Percentiles rank a stretch among this genome's conserved stretches.
phyloP scores from a whole-genome alignment of 2,329 filamentous ascomycete genomes.

The Alternaria conjuncta region DNA sequence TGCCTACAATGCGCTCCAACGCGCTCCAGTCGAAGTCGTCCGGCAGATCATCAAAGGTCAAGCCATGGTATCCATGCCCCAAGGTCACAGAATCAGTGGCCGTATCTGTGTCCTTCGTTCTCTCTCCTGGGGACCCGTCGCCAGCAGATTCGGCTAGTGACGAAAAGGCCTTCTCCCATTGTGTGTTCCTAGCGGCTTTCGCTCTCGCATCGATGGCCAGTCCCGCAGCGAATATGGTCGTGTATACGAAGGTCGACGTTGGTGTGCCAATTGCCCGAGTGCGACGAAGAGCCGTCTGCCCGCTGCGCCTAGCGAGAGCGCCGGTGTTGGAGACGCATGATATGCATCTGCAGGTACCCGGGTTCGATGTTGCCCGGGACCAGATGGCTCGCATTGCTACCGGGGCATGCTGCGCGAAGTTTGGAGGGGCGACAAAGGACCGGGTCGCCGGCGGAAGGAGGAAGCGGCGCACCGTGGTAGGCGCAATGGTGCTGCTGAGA shows the following conservation, averaged over 20 bases:
- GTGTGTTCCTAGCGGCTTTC: slow-evolving; percentile 62
- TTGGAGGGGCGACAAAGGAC: slow-evolving; percentile 25
- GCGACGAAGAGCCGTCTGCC: slow-evolving; percentile 58
- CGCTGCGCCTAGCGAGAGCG: slow-evolving; percentile 58
- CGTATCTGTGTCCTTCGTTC: not conserved
- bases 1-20: slow-evolving; percentile 25
- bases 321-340: slow-evolving; percentile 62
- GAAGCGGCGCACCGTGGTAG: slow-evolving; percentile 20
- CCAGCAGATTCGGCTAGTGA: slow-evolving; percentile 14
- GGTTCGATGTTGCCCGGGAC: slow-evolving; percentile 70
- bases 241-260: slow-evolving; percentile 70
- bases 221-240: slow-evolving; percentile 70
- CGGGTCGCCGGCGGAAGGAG: slow-evolving; percentile 20
- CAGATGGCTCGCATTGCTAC: slow-evolving; percentile 70
- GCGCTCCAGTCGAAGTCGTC: slow-evolving; percentile 31
- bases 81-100: not conserved
- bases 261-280: slow-evolving; percentile 61
- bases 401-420: slow-evolving; percentile 40
- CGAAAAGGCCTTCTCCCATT: slow-evolving; percentile 68
- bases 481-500: slow-evolving; percentile 7
- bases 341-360: slow-evolving; percentile 67
- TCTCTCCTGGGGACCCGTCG: not conserved
- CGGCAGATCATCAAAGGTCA: slow-evolving; percentile 20
- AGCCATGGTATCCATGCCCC: not conserved
- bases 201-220: slow-evolving; percentile 66